Percentiles rank a stretch among this genome's conserved stretches.
Evolutionary conservation across 805 yeast species (phyloP).

Genomic region (Cyberlindnera xishuangbannaensis): DNA sequence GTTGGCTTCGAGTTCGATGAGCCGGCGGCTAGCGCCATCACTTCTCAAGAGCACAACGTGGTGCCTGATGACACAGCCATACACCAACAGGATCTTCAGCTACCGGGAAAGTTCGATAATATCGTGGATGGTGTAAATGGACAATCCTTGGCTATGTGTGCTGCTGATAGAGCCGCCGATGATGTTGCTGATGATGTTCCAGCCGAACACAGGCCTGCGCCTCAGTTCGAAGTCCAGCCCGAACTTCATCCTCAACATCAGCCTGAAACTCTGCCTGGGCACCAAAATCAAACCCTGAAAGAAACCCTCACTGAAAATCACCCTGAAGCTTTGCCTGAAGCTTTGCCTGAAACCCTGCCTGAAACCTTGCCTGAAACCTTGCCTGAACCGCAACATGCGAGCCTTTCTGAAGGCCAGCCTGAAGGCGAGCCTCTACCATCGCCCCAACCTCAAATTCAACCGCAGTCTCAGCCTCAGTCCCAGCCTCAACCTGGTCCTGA

Average conservation of each 20-base stretch:
- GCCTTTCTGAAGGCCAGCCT: not conserved
- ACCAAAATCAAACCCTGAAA: not conserved
- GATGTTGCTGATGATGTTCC: too few species aligned
- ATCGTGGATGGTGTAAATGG: too few species aligned
- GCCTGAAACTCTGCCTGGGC: slow-evolving; percentile 5
- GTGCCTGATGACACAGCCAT: too few species aligned
- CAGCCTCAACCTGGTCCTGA: not conserved
- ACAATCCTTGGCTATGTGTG: too few species aligned
- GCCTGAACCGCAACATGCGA: not conserved
- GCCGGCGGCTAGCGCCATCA: not conserved
- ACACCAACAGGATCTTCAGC: too few species aligned
- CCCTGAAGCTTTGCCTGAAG: slow-evolving; percentile 8
- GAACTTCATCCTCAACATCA: not conserved
- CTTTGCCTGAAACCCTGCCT: slow-evolving; percentile 3
- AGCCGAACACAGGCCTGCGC: too few species aligned
- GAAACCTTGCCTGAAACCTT: slow-evolving; percentile 2
- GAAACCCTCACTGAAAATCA: slow-evolving; percentile 4
- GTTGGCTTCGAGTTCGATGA: slow-evolving; percentile 1
- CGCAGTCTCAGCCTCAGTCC: not conserved
- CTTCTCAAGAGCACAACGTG: too few species aligned
- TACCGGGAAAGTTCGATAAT: too few species aligned
- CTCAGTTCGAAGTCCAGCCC: slow-evolving; percentile 1
- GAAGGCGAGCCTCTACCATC: not conserved
- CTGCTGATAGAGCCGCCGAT: too few species aligned
- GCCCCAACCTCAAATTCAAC: not conserved